Percentiles rank a stretch among this genome's conserved stretches.
phyloP scores from a whole-genome alignment of 805 yeast genomes.

The Nakazawaea holstii region DNA sequence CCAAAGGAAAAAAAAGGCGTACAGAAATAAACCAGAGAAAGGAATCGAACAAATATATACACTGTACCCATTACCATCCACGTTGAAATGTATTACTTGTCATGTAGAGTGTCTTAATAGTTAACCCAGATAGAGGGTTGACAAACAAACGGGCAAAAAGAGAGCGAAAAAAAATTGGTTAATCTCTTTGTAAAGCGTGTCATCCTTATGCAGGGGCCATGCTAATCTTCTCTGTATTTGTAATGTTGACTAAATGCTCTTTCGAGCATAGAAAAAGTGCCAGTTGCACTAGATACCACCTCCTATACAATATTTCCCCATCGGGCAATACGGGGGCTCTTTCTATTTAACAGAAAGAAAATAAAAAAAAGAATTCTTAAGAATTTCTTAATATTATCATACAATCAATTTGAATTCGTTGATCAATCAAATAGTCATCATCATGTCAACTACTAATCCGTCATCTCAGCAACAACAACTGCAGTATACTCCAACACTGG shows the following conservation, averaged over 20 bases:
- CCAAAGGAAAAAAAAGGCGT: too few relatives aligned
- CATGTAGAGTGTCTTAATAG: too few relatives aligned
- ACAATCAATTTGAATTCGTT: not conserved
- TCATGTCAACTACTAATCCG: not conserved
- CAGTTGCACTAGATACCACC: not conserved
- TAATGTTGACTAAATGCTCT: conserved; percentile 99
- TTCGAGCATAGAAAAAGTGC: conserved; percentile 34
- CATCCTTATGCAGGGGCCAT: conserved; percentile 99
- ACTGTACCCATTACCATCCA: too few relatives aligned
- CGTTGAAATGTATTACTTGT: too few relatives aligned
- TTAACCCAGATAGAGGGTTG: too few relatives aligned
- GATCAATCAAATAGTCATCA: not conserved
- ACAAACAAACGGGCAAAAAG: too few relatives aligned
- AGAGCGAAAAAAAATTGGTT: conserved; percentile 36
- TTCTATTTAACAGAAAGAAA: too few relatives aligned
- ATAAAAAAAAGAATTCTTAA: too few relatives aligned
- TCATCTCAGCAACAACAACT: not conserved
- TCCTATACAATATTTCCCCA: too few relatives aligned
- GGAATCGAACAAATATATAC: too few relatives aligned
- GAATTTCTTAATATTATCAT: not conserved
- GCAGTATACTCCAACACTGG: conserved; percentile 8
- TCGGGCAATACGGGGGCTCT: too few relatives aligned
- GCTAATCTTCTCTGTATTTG: conserved; percentile 99
- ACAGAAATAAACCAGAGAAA: too few relatives aligned
- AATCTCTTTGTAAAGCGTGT: conserved; percentile 99